Base-by-base conservation (phyloP, 306 rosid genomes). In the Begonia masoniana region DNA sequence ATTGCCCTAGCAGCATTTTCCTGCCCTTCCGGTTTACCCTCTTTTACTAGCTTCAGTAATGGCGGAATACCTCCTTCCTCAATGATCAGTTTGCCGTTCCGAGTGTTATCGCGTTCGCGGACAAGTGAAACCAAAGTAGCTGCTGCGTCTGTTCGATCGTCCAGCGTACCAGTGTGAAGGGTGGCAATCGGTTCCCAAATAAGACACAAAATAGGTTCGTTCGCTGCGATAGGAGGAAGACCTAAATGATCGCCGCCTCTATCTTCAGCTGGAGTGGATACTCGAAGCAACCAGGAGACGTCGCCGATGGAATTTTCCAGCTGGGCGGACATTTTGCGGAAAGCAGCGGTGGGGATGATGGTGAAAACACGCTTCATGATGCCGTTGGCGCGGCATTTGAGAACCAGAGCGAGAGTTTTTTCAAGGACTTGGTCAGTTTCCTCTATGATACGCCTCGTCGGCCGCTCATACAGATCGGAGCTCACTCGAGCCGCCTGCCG, bases 111-210 rank as follows among this genome's bases (percentile, higher is more conserved):
- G n/a, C n/a, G n/a, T n/a, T n/a, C n/a, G 43, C 71, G 56, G 15
- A 84, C 94, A 0, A 87, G 72, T 1, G 96, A 78, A 8, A 81
- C 94, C 6, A 87, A 69, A 1, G 85, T 78, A 26, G 91, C 91
- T 4, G 96, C 94, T 0, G 94, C 87, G 47, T 83, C 96, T 2
- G 96, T 52, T 16, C 96, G 81, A 12, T 71, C 87, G 2, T 87
- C 96, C 1, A 68, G 56, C 1, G 87, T 70, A 0, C 81, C 94
- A 0, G 82, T 80, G 43, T 57, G 63, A 10, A 87, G 80, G 51
- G 70, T 65, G 1, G 96, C 96, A 58, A 87, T 76, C 76, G 83
- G 96, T 17, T 87, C 96, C 96, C 96, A 87, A 11, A 87, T 83
- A 5, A 83, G 57, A 24, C 96, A 68, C 23, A 87, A 47, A 62